These are phyloP conservation scores for Arachis monticola DNA, from an alignment of 331 rosid species.

Conservation along the genomic window DNA sequence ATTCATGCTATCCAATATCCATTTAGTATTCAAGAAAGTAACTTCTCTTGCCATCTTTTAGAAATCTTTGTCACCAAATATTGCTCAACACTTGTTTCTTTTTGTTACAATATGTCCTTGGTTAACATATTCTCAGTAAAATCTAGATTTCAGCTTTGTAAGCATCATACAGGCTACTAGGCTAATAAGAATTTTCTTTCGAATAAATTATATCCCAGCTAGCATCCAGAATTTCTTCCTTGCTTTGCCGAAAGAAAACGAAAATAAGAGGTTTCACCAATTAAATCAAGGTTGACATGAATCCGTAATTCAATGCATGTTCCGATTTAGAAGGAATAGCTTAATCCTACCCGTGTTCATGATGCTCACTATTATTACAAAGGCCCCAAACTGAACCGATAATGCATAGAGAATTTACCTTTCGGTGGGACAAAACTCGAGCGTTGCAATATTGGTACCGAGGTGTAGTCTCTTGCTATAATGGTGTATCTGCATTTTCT, in stretches of 20 bases:
- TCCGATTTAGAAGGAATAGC: conserved; percentile 4
- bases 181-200: background rate
- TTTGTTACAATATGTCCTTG: background rate
- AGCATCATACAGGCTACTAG: conserved; percentile 7
- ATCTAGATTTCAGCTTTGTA: background rate
- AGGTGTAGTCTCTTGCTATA: conserved; percentile 87
- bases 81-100: background rate
- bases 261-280: background rate
- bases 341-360: conserved; percentile 7
- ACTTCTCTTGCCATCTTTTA: too few relatives aligned
- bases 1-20: too few relatives aligned
- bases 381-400: conserved; percentile 20
- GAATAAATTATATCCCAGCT: background rate
- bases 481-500: conserved; percentile 90
- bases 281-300: background rate
- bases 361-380: background rate
- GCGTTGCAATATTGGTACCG: conserved; percentile 73
- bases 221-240: conserved; percentile 11
- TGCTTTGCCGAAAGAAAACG: background rate
- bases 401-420: conserved; percentile 54
- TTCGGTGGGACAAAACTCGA: conserved; percentile 89
- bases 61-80: too few relatives aligned
- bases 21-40: too few relatives aligned
- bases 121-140: background rate
- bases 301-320: background rate